Evolutionary conservation across 495 filamentous ascomycete genomes (phyloP).

Genomic region (Penicillium atrosanguineum): DNA sequence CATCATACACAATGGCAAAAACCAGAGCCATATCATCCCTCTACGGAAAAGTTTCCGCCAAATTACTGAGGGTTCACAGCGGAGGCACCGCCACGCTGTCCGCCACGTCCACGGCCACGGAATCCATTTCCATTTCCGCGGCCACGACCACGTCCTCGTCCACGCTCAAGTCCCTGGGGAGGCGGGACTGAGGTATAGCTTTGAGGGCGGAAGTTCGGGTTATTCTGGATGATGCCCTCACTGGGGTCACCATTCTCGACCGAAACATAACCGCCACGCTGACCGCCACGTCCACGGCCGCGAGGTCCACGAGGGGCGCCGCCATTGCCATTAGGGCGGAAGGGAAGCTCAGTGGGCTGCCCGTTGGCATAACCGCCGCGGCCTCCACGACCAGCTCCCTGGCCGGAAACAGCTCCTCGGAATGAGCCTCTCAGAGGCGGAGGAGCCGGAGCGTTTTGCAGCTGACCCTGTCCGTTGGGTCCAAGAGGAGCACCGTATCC

Average conservation of each 20-base stretch:
- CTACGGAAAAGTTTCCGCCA: not conserved
- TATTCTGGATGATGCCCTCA: slow-evolving; percentile 48
- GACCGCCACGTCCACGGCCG: slow-evolving; percentile 40
- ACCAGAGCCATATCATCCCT: not conserved
- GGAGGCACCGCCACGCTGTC: slow-evolving; percentile 18
- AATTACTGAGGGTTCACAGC: slow-evolving; percentile 8
- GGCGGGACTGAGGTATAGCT: slow-evolving; percentile 77
- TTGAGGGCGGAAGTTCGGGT: slow-evolving; percentile 55
- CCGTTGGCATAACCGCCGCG: slow-evolving; percentile 43
- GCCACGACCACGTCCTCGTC: slow-evolving; percentile 56
- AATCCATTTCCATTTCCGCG: slow-evolving; percentile 29
- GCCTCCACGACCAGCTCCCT: slow-evolving; percentile 33
- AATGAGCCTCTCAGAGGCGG: slow-evolving; percentile 68
- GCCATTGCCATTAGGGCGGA: slow-evolving; percentile 35
- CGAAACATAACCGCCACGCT: slow-evolving; percentile 47
- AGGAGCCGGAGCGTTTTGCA: slow-evolving; percentile 65
- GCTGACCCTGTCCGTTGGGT: slow-evolving; percentile 60
- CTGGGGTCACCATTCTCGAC: slow-evolving; percentile 50
- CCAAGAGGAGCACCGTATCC: slow-evolving; percentile 59
- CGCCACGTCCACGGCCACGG: slow-evolving; percentile 33
- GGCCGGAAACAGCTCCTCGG: slow-evolving; percentile 60
- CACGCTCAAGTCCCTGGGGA: slow-evolving; percentile 61
- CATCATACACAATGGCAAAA: slow-evolving; percentile 2
- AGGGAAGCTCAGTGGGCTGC: slow-evolving; percentile 32
- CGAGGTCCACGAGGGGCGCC: slow-evolving; percentile 32